phyloP scores from a whole-genome alignment of 2,329 filamentous ascomycete species.

The Fusarium sp. region DNA sequence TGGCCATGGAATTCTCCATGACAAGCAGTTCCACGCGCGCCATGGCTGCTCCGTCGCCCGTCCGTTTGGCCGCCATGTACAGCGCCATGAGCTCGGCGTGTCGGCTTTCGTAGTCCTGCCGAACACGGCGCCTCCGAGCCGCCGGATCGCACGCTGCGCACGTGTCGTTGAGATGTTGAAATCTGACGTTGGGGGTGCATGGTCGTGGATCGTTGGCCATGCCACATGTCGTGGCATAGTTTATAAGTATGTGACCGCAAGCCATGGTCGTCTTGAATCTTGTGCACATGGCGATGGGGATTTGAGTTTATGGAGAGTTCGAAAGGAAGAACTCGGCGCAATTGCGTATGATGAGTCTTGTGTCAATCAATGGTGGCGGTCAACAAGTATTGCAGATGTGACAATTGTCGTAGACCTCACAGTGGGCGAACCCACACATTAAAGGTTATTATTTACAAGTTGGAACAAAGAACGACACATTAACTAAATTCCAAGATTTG shows the following conservation, averaged over 20 bases:
- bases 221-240: constrained; percentile 10
- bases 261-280: constrained; percentile 43
- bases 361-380: not conserved
- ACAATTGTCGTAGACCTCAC: not conserved
- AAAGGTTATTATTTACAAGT: constrained; percentile 1
- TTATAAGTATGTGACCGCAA: constrained; percentile 42
- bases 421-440: constrained; percentile 10
- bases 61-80: constrained; percentile 43
- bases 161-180: constrained; percentile 48
- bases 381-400: not conserved
- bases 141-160: constrained; percentile 52
- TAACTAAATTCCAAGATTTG: constrained; percentile 12
- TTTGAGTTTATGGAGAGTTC: constrained; percentile 2
- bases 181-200: constrained; percentile 26
- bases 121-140: constrained; percentile 40
- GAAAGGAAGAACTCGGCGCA: not conserved
- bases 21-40: constrained; percentile 36
- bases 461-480: not conserved
- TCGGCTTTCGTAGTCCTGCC: constrained; percentile 43
- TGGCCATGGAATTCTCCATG: constrained; percentile 30
- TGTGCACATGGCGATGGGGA: constrained; percentile 36
- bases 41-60: constrained; percentile 41
- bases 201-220: constrained; percentile 3
- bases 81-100: constrained; percentile 42
- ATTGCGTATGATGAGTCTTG: not conserved